Base-by-base conservation (phyloP, 352 stramenopile genomes). In the Lagenidium giganteum region DNA sequence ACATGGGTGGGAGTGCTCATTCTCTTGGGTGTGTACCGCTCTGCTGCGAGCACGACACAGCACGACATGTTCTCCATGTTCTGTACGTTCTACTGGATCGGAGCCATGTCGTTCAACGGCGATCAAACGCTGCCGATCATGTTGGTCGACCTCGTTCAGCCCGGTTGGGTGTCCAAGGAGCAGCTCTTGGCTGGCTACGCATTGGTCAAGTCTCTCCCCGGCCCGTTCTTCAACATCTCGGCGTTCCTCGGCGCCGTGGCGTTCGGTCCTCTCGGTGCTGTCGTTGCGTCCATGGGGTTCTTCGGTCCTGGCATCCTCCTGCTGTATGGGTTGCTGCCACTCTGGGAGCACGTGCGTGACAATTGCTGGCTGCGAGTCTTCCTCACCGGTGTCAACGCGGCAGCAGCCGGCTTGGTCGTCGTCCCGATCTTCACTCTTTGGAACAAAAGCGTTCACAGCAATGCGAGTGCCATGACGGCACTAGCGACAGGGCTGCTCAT, bases 221-320 rank as follows among this genome's bases (percentile, higher is more conserved):
- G 94, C 1, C 92, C 94, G 5, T 61, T 98, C 6, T 98, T 98
- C 70, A 98, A 98, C 72, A 97, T 98, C 47, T 87, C 91, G 37
- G 62, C 87, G 5, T 98, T 96, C 59, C 61, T 98, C 2, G 94
- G 94, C 7, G 70, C 70, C 16, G 75, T 97, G 23, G 83, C 91
- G 33, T 78, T 83, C 40, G 89, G 90, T 3, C 59, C 96, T 17
- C 45, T 79, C 6, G 94, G 94, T 6, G 91, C 86, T 22, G 47
- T 98, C 16, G 57, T 97, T 23, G 86, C 82, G 2, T 92, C 70
- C 25, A n/a, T 83, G 14, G 92, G 92, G 27, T 70, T 98, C 21
- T 97, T 98, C 56, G 90, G 87, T 11, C 91, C 94, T 17, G 92
- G 92, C 28, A 67, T 98, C 11, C 78, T 94, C 24, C 74, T 97